Base-by-base conservation (phyloP, 2,329 filamentous ascomycete species). In the Cladosporium sp. region DNA sequence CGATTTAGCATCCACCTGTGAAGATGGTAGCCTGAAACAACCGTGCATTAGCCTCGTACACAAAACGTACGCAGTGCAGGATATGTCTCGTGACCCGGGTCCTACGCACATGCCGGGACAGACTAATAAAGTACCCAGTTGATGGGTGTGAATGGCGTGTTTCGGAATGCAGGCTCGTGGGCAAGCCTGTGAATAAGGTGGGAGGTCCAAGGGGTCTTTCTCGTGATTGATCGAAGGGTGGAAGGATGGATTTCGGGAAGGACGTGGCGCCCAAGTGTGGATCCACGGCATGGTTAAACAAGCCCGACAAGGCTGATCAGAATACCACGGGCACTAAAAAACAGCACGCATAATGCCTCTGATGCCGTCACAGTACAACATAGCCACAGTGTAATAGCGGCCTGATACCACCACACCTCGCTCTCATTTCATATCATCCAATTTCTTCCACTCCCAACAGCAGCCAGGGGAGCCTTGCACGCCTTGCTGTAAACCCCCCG, bases 231-330 rank as follows among this genome's bases (percentile, higher is more conserved):
- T 43, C 18, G 39, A 21, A 46, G 39, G n/a, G 39, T n/a, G 39
- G 39, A 46, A 46, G 39, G 51, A 30, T 32, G 51, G 51, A 30
- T n/a, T n/a, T 54, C 51, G 16, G 16, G 26, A 30, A 30, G 26
- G 16, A 28, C 51, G 18, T 54, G 26, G 51, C 51, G 51, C 51
- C 51, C 51, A 54, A 54, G 16, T 30, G 51, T 54, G 51, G 51
- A 54, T 54, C 51, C 26, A 21, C 51, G 51, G 14, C 26, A 32
- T 54, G 26, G 26, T 54, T 28, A 21, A 28, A 54, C 28, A 32
- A 54, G 51, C 28, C 28, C 18, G 49, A 10, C 51, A 54, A 54
- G 51, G 51, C 51, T 54, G 51, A 54, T 23, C 39, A 54, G 51
- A 54, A 54, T 28, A 30, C 49, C 25, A 53, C 49, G n/a, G 49